These are phyloP conservation scores for Auxenochlorella pyrenoidosa DNA, from an alignment of 139 green algal genomes.

Conservation along the genomic window DNA sequence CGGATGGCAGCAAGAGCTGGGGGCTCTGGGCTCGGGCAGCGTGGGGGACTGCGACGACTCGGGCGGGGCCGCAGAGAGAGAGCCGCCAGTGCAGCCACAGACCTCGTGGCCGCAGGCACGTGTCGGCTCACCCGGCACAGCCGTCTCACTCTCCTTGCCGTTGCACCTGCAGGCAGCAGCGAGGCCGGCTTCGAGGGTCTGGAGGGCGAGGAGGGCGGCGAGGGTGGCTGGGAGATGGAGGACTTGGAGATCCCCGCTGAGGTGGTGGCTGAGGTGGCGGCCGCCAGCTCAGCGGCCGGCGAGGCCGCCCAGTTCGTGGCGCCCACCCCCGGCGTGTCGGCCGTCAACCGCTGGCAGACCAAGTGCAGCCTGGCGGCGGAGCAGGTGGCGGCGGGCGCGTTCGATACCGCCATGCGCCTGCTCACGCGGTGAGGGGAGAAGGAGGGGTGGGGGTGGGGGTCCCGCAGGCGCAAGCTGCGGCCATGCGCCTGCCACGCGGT, in stretches of 20 bases:
- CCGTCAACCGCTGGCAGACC: constrained; percentile 87
- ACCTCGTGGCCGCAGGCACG: no score
- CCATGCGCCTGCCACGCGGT: no score
- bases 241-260: constrained; percentile 30
- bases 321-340: constrained; percentile 79
- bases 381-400: constrained; percentile 86
- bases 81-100: no score
- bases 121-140: no score
- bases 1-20: no score
- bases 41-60: no score
- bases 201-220: constrained; percentile 60
- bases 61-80: no score
- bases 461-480: no score
- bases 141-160: not conserved
- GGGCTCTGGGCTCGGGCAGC: no score
- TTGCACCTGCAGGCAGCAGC: constrained; percentile 24
- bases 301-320: constrained; percentile 73
- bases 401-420: constrained; percentile 92
- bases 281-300: constrained; percentile 26
- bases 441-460: no score
- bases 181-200: constrained; percentile 54
- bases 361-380: constrained; percentile 84
- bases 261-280: constrained; percentile 60
- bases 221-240: constrained; percentile 97
- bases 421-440: constrained; percentile 66